These are phyloP conservation scores for Alternaria solani DNA, from an alignment of 2,329 filamentous ascomycete genomes.

Conservation along the genomic window DNA sequence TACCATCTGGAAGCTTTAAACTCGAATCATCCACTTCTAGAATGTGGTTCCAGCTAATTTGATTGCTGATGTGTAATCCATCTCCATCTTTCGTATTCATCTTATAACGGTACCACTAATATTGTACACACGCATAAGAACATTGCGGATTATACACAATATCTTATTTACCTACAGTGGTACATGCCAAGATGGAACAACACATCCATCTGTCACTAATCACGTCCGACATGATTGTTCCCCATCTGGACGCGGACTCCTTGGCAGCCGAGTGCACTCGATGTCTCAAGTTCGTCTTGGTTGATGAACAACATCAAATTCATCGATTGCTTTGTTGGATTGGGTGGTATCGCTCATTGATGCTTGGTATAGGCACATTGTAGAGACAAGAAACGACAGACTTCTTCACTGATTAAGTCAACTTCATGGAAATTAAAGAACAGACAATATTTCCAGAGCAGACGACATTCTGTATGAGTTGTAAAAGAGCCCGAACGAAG, in stretches of 20 bases:
- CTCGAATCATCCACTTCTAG: fast-evolving
- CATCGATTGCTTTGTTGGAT: neutral
- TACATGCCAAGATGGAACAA: neutral
- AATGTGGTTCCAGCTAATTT: no score
- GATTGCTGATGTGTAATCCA: no score
- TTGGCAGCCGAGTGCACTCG: neutral
- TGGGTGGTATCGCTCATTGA: neutral
- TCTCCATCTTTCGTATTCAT: no score
- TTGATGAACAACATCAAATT: no score
- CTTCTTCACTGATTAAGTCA: no score
- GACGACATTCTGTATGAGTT: no score
- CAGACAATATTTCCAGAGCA: no score
- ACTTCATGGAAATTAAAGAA: no score
- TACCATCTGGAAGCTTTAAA: fast-evolving
- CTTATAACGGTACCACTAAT: fast-evolving
- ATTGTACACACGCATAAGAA: neutral
- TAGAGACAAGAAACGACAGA: no score
- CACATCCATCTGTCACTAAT: neutral
- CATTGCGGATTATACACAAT: neutral
- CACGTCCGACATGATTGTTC: neutral
- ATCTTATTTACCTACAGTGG: no score
- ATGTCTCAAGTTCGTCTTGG: neutral
- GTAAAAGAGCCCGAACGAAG: no score
- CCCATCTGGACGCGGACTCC: neutral
- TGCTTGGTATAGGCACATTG: no score